Percentiles rank a stretch among this genome's conserved stretches.
phyloP scores from a whole-genome alignment of 2,329 filamentous ascomycete species.

The Talaromyces sp. region DNA sequence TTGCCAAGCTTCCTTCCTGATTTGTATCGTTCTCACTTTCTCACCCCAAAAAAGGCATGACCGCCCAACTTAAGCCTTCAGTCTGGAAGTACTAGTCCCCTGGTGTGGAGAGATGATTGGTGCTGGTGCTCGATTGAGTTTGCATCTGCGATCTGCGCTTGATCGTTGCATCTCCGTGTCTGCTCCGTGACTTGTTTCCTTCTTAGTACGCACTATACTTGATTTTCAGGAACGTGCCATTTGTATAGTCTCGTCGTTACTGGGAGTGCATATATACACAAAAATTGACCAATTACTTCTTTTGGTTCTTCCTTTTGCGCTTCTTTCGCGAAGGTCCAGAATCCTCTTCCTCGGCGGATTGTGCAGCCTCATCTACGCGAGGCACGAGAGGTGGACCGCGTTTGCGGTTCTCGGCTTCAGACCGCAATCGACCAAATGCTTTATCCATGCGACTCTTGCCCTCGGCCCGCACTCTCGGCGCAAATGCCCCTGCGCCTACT shows the following conservation, averaged over 20 bases:
- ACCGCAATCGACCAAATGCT: slow-evolving; percentile 65
- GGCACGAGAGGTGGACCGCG: slow-evolving; percentile 4
- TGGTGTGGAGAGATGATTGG: not conserved
- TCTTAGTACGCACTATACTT: not conserved
- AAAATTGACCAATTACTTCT: not conserved
- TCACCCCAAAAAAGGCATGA: not conserved
- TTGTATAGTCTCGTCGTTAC: not conserved
- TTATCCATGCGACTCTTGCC: slow-evolving; percentile 71
- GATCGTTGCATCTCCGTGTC: not conserved
- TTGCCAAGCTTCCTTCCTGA: not conserved
- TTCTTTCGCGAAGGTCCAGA: not conserved
- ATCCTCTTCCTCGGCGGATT: not conserved
- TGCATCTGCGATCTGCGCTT: not conserved
- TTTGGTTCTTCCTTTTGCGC: slow-evolving; percentile 2
- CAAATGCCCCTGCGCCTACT: slow-evolving; percentile 60
- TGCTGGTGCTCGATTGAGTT: not conserved
- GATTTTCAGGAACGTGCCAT: not conserved
- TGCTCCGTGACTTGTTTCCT: not conserved
- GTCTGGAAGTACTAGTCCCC: not conserved
- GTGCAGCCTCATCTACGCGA: not conserved
- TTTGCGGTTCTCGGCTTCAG: slow-evolving; percentile 45
- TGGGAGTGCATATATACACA: not conserved
- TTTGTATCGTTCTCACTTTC: not conserved
- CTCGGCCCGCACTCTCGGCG: slow-evolving; percentile 60
- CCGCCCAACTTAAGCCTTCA: not conserved